These are phyloP conservation scores for Sporothrix curviconia DNA, from an alignment of 2,329 filamentous ascomycete genomes.

Conservation along the genomic window DNA sequence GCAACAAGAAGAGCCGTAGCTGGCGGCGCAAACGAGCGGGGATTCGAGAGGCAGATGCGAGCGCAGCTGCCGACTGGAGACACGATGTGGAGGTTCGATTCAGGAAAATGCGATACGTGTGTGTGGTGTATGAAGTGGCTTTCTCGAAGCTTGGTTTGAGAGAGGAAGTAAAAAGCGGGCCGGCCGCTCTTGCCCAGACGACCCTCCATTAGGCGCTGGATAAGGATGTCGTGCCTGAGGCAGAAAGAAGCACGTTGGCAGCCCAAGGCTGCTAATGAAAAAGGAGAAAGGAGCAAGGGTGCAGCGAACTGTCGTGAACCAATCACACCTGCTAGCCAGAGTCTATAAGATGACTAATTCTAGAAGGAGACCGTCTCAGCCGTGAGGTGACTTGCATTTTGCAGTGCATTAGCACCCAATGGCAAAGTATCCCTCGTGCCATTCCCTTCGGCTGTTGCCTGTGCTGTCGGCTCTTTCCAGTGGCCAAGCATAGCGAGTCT, in stretches of 20 bases:
- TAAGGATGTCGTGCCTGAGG: too few species aligned
- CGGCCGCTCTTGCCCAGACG: too few species aligned
- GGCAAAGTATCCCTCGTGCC: not conserved
- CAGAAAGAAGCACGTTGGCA: too few species aligned
- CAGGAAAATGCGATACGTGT: not conserved
- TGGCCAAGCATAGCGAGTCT: not conserved
- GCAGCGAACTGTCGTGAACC: too few species aligned
- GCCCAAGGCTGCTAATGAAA: not conserved
- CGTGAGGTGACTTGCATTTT: not conserved
- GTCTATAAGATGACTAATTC: not conserved
- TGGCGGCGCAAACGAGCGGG: not conserved
- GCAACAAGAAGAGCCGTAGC: too few species aligned
- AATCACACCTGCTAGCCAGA: too few species aligned
- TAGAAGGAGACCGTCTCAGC: not conserved
- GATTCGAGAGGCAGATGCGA: not conserved
- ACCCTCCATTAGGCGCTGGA: too few species aligned
- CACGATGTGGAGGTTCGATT: constrained; percentile 1
- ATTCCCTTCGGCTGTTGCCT: not conserved
- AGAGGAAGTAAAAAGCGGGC: constrained; percentile 7
- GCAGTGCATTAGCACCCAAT: not conserved
- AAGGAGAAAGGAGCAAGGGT: not conserved
- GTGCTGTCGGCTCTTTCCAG: not conserved
- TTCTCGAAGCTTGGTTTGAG: constrained; percentile 9
- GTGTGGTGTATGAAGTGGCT: constrained; percentile 5
- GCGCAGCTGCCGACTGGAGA: not conserved